phyloP scores from a whole-genome alignment of 768 basidiomycete genomes.

The Russula dissimulans region DNA sequence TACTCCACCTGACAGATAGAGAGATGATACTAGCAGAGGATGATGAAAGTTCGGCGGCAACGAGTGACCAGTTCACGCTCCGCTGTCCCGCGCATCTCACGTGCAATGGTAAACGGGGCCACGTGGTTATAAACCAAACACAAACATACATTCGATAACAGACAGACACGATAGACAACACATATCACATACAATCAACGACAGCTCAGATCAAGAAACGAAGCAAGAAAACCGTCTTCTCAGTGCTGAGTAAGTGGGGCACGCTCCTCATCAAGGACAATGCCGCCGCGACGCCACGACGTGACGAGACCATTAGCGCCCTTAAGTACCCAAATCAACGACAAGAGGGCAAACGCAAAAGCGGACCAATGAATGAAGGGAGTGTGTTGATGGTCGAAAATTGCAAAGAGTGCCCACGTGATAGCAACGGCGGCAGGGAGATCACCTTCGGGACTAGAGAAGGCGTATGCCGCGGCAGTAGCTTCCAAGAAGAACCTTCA shows the following conservation, averaged over 20 bases:
- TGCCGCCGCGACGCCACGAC: constrained; percentile 34
- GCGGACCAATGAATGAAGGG: constrained; percentile 89
- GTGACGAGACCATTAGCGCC: constrained; percentile 48
- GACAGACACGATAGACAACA: not conserved
- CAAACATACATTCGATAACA: not conserved
- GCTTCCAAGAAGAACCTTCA: constrained; percentile 82
- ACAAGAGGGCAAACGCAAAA: constrained; percentile 75
- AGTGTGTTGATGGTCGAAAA: constrained; percentile 66
- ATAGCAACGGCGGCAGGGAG: constrained; percentile 88
- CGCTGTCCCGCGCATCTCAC: constrained; percentile 1
- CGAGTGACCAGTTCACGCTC: constrained; percentile 10
- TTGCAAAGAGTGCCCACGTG: constrained; percentile 88
- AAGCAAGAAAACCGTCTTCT: not conserved
- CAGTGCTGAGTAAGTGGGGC: constrained; percentile 48
- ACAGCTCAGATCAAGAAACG: not conserved
- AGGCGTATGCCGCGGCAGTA: constrained; percentile 90
- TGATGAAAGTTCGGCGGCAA: constrained; percentile 7
- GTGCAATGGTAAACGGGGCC: constrained; percentile 13
- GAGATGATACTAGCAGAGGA: not conserved
- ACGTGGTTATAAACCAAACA: constrained; percentile 3
- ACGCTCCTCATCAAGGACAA: constrained; percentile 77
- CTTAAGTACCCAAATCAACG: constrained; percentile 79
- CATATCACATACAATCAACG: not conserved
- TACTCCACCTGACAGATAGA: not conserved
- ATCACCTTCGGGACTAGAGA: constrained; percentile 84